Evolutionary conservation across 768 basidiomycete genomes (phyloP).

Genomic region (Dioszegia aurantiaca): DNA sequence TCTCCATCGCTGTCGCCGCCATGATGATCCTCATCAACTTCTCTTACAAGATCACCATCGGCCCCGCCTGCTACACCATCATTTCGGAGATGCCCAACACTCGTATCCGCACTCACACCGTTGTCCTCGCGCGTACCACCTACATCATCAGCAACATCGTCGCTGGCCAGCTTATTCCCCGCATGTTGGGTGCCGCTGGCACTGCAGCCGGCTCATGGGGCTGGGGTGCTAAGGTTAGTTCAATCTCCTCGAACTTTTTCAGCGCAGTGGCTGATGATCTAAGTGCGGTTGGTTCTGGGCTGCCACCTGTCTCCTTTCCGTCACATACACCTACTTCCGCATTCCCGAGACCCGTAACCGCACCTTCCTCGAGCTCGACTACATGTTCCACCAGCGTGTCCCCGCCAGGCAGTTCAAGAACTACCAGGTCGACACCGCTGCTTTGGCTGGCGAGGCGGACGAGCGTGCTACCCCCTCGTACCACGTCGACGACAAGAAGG

Average conservation of each 20-base stretch:
- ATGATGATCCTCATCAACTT: constrained; percentile 15
- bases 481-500: too few relatives aligned
- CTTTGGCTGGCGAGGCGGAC: too few relatives aligned
- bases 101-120: constrained; percentile 26
- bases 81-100: constrained; percentile 36
- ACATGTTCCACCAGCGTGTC: constrained; percentile 35
- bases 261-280: constrained; percentile 20
- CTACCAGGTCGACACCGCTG: too few relatives aligned
- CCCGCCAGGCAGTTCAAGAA: constrained; percentile 37
- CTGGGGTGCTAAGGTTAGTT: constrained; percentile 25
- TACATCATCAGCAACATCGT: constrained; percentile 17
- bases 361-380: constrained; percentile 42
- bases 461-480: too few relatives aligned
- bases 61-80: constrained; percentile 27
- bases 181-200: constrained; percentile 19
- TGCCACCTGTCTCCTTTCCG: not conserved
- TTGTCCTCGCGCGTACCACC: constrained; percentile 27
- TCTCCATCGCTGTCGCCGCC: constrained; percentile 11
- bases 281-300: constrained; percentile 18
- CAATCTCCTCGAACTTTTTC: not conserved
- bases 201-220: too few relatives aligned
- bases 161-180: constrained; percentile 14
- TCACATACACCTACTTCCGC: constrained; percentile 23
- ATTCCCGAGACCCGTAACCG: constrained; percentile 38
- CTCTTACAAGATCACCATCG: constrained; percentile 17